Evolutionary conservation across 176 grass and related monocot species (phyloP).

Genomic region (Rhynchospora breviuscula): DNA sequence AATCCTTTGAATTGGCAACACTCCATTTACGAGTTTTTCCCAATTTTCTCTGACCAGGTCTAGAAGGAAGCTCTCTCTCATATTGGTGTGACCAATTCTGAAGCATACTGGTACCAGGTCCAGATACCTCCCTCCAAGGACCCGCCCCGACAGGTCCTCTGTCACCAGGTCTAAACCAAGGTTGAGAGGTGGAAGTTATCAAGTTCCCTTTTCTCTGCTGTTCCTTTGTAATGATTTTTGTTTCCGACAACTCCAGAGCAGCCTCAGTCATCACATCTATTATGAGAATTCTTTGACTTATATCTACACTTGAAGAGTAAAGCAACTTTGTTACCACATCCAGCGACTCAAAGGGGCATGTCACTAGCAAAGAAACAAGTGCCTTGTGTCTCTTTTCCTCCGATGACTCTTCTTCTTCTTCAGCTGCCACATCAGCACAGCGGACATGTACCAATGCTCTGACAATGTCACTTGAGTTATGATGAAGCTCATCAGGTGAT

Average conservation of each 20-base stretch:
- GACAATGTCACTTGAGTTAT: constrained; percentile 72
- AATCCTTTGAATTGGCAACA: constrained; percentile 50
- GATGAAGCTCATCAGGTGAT: constrained; percentile 68
- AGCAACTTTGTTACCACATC: constrained; percentile 78
- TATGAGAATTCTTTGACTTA: constrained; percentile 79
- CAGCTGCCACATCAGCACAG: constrained; percentile 66
- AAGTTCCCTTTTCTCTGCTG: constrained; percentile 33
- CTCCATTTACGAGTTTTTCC: constrained; percentile 96
- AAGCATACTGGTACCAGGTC: constrained; percentile 38
- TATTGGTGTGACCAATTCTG: constrained; percentile 69
- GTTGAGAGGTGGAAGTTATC: constrained; percentile 66
- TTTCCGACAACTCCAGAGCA: constrained; percentile 79
- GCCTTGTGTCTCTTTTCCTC: constrained; percentile 90
- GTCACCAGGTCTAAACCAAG: constrained; percentile 72
- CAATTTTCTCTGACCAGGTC: constrained; percentile 61
- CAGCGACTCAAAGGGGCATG: constrained; percentile 73
- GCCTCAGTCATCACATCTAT: constrained; percentile 95
- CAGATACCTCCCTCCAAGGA: constrained; percentile 84
- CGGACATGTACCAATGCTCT: constrained; percentile 79
- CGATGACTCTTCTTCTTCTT: constrained; percentile 90
- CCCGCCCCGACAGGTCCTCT: constrained; percentile 57
- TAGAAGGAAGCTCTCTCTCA: constrained; percentile 92
- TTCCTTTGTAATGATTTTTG: constrained; percentile 44
- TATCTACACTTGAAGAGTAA: constrained; percentile 82
- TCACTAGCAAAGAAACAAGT: constrained; percentile 70